Percentiles rank a stretch among this genome's conserved stretches.
Conservation (phyloP, 78 protist genomes). For the Mastigamoeba balamuthi region DNA sequence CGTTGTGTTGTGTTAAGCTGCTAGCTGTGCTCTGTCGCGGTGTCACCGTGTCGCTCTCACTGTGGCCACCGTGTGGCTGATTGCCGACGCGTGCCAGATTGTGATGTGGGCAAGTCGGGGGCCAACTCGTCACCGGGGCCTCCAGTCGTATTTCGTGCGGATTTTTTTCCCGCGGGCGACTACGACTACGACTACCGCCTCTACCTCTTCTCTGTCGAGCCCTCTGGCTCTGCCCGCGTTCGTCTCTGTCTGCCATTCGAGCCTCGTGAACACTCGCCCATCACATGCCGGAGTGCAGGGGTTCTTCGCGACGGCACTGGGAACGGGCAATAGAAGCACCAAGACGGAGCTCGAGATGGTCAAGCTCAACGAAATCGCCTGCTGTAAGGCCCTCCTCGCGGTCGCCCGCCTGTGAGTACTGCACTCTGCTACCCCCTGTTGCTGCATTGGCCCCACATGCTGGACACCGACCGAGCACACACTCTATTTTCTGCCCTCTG, state of each 20-base stretch:
- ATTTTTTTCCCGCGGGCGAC: conserved; percentile 64
- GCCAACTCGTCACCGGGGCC: conserved; percentile 49
- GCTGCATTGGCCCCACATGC: not conserved
- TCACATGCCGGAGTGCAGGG: conserved; percentile 5
- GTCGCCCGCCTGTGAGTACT: conserved; percentile 62
- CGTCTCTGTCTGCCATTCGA: not conserved
- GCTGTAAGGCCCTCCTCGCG: conserved; percentile 72
- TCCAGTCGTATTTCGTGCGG: conserved; percentile 67
- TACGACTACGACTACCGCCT: conserved; percentile 72
- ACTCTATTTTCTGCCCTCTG: too few relatives aligned
- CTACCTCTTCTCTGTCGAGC: conserved; percentile 84
- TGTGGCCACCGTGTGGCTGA: conserved; percentile 69
- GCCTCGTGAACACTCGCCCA: not conserved
- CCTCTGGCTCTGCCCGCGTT: conserved; percentile 75
- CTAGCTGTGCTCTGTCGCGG: too few relatives aligned
- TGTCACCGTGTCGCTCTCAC: not conserved
- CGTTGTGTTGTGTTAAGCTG: too few relatives aligned
- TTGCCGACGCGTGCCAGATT: conserved; percentile 83
- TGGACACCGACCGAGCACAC: not conserved
- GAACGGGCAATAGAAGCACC: conserved; percentile 85
- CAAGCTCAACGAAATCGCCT: conserved; percentile 50
- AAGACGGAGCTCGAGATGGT: conserved; percentile 91
- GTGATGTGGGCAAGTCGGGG: conserved; percentile 76
- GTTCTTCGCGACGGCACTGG: conserved; percentile 70
- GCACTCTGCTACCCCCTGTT: not conserved